phyloP scores from a whole-genome alignment of 306 rosid genomes.

The Ormosia semicastrata region DNA sequence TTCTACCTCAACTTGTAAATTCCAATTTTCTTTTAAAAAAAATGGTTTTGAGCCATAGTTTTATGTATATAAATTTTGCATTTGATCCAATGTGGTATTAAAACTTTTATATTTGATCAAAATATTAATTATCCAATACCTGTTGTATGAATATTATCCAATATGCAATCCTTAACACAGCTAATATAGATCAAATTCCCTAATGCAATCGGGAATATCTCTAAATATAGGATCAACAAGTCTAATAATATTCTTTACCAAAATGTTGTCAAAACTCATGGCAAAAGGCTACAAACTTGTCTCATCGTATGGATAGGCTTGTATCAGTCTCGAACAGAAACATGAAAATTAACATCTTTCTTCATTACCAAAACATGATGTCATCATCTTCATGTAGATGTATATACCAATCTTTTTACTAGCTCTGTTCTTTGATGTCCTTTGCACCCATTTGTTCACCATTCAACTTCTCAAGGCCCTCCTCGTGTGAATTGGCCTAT shows the following conservation, averaged over 20 bases:
- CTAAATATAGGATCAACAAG: neutral
- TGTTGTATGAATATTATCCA: neutral
- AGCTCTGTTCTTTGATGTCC: neutral
- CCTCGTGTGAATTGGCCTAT: neutral
- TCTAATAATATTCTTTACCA: neutral
- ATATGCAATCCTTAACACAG: neutral
- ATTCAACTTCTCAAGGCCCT: neutral
- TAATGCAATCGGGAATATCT: neutral
- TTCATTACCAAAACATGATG: neutral
- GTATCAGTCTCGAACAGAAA: neutral
- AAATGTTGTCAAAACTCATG: slow-evolving; percentile 9
- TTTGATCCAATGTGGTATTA: no score
- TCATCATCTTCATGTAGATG: slow-evolving; percentile 1
- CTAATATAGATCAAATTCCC: neutral
- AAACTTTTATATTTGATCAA: neutral
- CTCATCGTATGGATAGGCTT: neutral
- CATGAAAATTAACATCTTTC: neutral
- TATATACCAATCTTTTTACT: neutral
- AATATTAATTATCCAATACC: neutral
- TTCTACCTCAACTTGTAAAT: neutral
- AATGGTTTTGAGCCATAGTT: neutral
- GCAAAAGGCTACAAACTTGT: slow-evolving; percentile 15
- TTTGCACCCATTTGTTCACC: neutral
- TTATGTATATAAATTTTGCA: no score
- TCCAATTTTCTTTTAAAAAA: neutral